Evolutionary conservation across 495 filamentous ascomycete species (phyloP).

Genomic region (Chaetomium tenue): DNA sequence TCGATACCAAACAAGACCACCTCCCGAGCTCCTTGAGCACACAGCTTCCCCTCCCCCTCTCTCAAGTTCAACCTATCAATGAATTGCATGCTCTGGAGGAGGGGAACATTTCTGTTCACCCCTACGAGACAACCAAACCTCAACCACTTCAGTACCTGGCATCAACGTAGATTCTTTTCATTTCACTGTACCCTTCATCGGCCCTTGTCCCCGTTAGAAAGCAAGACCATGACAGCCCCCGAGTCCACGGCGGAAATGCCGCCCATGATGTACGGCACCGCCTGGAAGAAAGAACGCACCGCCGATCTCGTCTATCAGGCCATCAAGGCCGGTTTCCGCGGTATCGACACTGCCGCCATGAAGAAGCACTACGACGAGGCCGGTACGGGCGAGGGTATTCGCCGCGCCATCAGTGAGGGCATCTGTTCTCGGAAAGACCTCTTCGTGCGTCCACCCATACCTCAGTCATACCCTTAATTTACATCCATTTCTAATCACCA

Average conservation of each 20-base stretch:
- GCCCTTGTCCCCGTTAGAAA: background rate
- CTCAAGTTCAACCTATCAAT: constrained; percentile 3
- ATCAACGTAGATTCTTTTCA: background rate
- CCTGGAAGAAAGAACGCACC: constrained; percentile 79
- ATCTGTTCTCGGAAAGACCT: constrained; percentile 59
- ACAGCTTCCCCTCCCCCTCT: constrained; percentile 20
- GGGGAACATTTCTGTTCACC: background rate
- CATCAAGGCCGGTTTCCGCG: constrained; percentile 67
- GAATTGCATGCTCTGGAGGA: background rate
- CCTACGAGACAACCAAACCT: background rate
- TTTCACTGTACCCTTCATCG: background rate
- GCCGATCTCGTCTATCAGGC: constrained; percentile 66
- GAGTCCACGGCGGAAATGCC: constrained; percentile 44
- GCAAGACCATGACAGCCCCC: constrained; percentile 20
- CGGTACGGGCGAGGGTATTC: constrained; percentile 65
- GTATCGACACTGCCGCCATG: constrained; percentile 76
- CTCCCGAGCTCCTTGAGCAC: background rate
- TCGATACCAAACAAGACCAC: background rate
- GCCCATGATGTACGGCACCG: constrained; percentile 74
- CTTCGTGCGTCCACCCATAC: constrained; percentile 31
- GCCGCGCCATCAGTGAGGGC: constrained; percentile 55
- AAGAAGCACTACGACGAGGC: constrained; percentile 75
- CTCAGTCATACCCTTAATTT: background rate
- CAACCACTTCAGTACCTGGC: background rate
- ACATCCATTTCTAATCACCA: background rate